These are phyloP conservation scores for Kondoa malvinella DNA, from an alignment of 768 basidiomycete genomes.

Conservation along the genomic window DNA sequence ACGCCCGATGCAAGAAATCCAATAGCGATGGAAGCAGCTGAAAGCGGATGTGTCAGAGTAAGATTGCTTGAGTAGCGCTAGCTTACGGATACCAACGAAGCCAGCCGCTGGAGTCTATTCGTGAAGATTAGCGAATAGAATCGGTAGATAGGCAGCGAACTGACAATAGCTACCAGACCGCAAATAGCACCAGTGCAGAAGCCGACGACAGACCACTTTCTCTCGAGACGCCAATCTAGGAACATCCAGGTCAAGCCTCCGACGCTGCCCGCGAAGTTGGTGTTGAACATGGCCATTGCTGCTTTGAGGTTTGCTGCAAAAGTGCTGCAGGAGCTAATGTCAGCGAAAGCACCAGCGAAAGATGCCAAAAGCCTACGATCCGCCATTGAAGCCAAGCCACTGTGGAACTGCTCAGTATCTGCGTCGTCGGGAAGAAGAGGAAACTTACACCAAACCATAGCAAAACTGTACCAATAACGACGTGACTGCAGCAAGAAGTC, in stretches of 20 bases:
- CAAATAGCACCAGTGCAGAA: slow-evolving; percentile 90
- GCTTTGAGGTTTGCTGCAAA: slow-evolving; percentile 76
- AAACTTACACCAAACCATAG: slow-evolving; percentile 48
- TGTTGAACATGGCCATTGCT: slow-evolving; percentile 73
- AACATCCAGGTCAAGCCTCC: slow-evolving; percentile 85
- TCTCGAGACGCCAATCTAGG: slow-evolving; percentile 73
- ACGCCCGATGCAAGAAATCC: slow-evolving; percentile 65
- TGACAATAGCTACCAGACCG: slow-evolving; percentile 61
- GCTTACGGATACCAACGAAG: slow-evolving; percentile 45
- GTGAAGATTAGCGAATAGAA: slow-evolving; percentile 23
- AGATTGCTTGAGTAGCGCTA: slow-evolving; percentile 38
- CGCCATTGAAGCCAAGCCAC: slow-evolving; percentile 90
- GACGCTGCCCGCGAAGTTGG: slow-evolving; percentile 78
- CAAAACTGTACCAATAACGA: slow-evolving; percentile 72
- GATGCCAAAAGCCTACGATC: slow-evolving; percentile 69
- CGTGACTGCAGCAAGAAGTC: too few relatives aligned
- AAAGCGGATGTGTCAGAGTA: slow-evolving; percentile 2
- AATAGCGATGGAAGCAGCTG: slow-evolving; percentile 61
- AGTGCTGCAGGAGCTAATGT: slow-evolving; percentile 60
- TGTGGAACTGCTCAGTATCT: not conserved
- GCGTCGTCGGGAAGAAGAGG: not conserved
- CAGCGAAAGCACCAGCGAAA: slow-evolving; percentile 37
- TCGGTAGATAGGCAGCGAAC: slow-evolving; percentile 8
- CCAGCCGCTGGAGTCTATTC: slow-evolving; percentile 37
- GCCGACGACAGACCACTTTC: slow-evolving; percentile 82